Base-by-base conservation (phyloP, 805 yeast species). In the Sugiyamaella mastotermitis region DNA sequence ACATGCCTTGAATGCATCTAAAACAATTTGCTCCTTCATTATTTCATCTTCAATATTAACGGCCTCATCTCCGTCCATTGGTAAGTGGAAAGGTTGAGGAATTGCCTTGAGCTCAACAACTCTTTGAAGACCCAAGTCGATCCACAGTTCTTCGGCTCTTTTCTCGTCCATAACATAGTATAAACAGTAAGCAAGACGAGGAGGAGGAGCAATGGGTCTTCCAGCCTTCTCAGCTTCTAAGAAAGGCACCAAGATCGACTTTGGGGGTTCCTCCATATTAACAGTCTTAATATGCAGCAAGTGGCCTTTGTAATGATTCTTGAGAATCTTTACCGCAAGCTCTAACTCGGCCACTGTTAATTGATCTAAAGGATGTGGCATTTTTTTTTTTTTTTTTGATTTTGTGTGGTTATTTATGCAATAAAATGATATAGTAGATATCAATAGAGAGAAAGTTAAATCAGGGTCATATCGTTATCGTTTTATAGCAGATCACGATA, bases 111-210 rank as follows among this genome's bases (percentile, higher is more conserved):
- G 72, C 52, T 80, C 70, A 57, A 79, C 71, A 35, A 82, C 60
- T 50, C 77, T 83, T 32, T 77, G 78, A 45, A 66, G 68, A 28
- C 80, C 68, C 26, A 76, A 76, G 53, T 83, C 80, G 42, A 80
- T 72, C 55, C 83, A 69, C 14, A 86, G 81, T 66, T 83, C 83
- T 69, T 78, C 73, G 57, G 82, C 75, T 18, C 36, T 44, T 56
- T 61, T 56, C 38, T 61, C 56, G 37, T 60, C 69, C 56, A 78
- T 64, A 33, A 71, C 57, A 59, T 78, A 80, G 71, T 79, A 83
- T 66, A 78, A 78, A 32, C 71, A 74, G 57, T 78, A 80, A 13
- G 78, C 74, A 35, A 80, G 68, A 66, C 94, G 77, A 30, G 87
- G 71, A 43, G 83, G 55, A 24, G 85, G 85, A 21, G 76, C 58